These are phyloP conservation scores for Metschnikowia santaceciliae DNA, from an alignment of 805 yeast genomes.

Conservation along the genomic window DNA sequence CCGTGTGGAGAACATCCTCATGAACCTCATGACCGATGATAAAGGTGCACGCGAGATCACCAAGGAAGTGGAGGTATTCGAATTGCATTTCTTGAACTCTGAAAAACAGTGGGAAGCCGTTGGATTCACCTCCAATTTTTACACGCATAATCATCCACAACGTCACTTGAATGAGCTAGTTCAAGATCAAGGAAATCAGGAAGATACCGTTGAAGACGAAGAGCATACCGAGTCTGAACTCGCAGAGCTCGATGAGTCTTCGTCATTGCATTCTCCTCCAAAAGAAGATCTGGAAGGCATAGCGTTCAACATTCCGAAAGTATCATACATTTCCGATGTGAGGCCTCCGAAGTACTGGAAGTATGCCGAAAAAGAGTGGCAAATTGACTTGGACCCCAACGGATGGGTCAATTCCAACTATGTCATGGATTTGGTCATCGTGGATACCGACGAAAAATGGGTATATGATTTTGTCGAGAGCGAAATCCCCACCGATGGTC, in stretches of 20 bases:
- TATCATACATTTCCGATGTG: constrained; percentile 32
- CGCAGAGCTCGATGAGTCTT: constrained; percentile 1
- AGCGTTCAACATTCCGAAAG: constrained; percentile 7
- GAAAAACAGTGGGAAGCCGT: constrained; percentile 59
- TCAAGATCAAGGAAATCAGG: constrained; percentile 2
- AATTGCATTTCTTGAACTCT: constrained; percentile 53
- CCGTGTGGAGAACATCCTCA: constrained; percentile 40
- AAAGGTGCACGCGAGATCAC: constrained; percentile 6
- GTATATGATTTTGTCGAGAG: constrained; percentile 58
- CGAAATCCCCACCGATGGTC: constrained; percentile 23
- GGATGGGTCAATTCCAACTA: constrained; percentile 58
- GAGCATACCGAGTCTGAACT: not conserved
- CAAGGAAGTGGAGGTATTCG: constrained; percentile 55
- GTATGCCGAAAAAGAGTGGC: constrained; percentile 54
- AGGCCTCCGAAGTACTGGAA: constrained; percentile 60
- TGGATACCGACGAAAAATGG: constrained; percentile 81
- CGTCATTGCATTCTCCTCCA: not conserved
- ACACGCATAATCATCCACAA: constrained; percentile 41
- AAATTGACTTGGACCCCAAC: constrained; percentile 57
- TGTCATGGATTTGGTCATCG: constrained; percentile 47
- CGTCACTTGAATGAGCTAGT: constrained; percentile 14
- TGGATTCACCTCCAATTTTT: constrained; percentile 55
- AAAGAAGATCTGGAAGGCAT: constrained; percentile 4
- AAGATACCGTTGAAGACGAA: not conserved
- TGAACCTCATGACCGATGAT: constrained; percentile 12